Base-by-base conservation (phyloP, 768 basidiomycete genomes). In the Tylopilus plumbeoviolaceoides region DNA sequence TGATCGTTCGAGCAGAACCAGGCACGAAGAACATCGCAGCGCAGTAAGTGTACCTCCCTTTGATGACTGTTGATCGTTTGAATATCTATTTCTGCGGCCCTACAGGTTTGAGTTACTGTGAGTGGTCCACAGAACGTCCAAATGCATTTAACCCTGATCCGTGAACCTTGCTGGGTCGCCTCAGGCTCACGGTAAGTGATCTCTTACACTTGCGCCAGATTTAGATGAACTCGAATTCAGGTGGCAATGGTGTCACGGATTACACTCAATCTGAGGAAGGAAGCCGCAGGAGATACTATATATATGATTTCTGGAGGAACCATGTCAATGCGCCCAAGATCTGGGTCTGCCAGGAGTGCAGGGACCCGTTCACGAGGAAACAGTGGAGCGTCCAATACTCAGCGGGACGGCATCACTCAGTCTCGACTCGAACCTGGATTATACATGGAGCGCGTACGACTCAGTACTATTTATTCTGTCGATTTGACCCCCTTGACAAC, bases 241-340 rank as follows among this genome's bases (percentile, higher is more conserved):
- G 81, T 85, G 11, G 73, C 81, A 0, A 86, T 85, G 80, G 83
- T 85, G 76, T 84, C 82, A 4, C 76, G 84, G 8, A 85, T 86
- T 45, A 85, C 84, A 1, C 74, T 85, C 23, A 80, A 78, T 62
- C 72, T 85, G 10, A 79, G 71, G 65, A 79, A 77, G 63, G 69
- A 64, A 38, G 48, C 30, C 5, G 17, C 18, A 9, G 42, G 23
- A 25, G 36, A 36, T 10, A 27, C 30, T 2, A 7, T 47, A 5
- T 11, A 9, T 31, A 12, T 27, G 5, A 15, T 17, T 20, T 30
- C 43, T 8, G 43, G 27, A 2, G 18, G 30, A 7, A 28, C 9
- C 33, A 23, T 5, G 8, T 46, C 3, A 31, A 12, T 11, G 21
- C 48, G 41, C 27, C 5, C 33, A 11, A 23, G 44, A 36, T 43